Evolutionary conservation across 148 eudicot species (phyloP).

Genomic region (Cornus florida): DNA sequence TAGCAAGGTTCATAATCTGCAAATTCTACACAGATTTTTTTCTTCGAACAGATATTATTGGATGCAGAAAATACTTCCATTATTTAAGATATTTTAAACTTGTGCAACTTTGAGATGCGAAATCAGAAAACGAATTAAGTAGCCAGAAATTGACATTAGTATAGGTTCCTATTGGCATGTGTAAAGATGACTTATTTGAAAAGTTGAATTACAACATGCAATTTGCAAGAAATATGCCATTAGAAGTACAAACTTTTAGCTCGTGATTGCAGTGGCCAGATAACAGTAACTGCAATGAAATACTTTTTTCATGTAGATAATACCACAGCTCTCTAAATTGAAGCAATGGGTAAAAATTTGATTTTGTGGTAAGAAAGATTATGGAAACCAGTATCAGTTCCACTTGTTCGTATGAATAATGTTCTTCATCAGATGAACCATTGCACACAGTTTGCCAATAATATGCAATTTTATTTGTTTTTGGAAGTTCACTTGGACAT

Average conservation of each 20-base stretch:
- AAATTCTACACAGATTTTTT: not conserved
- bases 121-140: no score
- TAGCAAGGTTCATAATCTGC: not conserved
- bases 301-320: not conserved
- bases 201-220: not conserved
- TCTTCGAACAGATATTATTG: not conserved
- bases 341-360: not conserved
- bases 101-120: no score
- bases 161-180: no score
- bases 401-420: not conserved
- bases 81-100: no score
- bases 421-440: not conserved
- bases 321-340: not conserved
- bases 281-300: not conserved
- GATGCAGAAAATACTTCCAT: no score
- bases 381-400: no score
- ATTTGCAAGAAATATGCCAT: not conserved
- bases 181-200: not conserved
- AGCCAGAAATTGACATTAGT: no score
- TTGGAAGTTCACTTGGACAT: not conserved
- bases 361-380: not conserved
- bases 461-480: not conserved
- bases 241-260: not conserved
- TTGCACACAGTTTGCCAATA: not conserved
- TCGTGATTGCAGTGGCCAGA: not conserved